Conservation (phyloP, 2,329 filamentous ascomycete genomes). For the Aureobasidium namibiae region DNA sequence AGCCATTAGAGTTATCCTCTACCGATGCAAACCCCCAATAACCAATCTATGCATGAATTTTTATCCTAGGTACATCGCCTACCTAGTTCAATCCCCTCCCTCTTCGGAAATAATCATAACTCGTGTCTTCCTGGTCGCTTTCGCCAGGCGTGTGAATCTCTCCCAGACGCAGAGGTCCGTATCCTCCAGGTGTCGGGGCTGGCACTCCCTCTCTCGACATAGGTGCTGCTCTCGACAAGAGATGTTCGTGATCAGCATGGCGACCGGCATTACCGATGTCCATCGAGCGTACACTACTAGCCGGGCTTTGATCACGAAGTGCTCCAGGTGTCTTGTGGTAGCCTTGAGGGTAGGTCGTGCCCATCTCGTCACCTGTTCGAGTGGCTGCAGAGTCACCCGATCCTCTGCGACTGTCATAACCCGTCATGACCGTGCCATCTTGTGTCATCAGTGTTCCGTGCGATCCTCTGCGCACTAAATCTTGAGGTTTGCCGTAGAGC, state of each 20-base stretch:
- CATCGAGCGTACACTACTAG: conserved; percentile 22
- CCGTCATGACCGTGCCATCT: conserved; percentile 16
- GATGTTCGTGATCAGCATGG: conserved; percentile 15
- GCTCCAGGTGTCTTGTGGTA: conserved; percentile 39
- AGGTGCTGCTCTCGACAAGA: conserved; percentile 22
- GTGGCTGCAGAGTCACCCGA: conserved; percentile 23
- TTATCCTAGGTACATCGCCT: not conserved
- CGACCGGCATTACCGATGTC: conserved; percentile 20
- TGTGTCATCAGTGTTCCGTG: conserved; percentile 36
- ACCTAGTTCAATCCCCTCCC: conserved; percentile 17
- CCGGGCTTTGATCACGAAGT: conserved; percentile 35
- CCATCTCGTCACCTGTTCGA: conserved; percentile 20
- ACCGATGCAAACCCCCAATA: not conserved
- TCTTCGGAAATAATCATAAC: conserved; percentile 33
- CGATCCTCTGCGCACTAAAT: conserved; percentile 55
- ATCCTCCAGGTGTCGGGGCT: conserved; percentile 18
- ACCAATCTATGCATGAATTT: conserved; percentile 2
- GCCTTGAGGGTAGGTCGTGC: conserved; percentile 37
- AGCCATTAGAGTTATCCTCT: not conserved
- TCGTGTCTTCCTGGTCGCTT: conserved; percentile 28
- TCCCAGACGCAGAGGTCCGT: conserved; percentile 21
- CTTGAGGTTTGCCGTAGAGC: conserved; percentile 47
- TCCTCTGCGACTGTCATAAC: conserved; percentile 20
- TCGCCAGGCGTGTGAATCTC: conserved; percentile 21
- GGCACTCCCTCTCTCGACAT: conserved; percentile 23